Base-by-base conservation (phyloP, 2,329 filamentous ascomycete genomes). In the Tolypocladium paradoxum region DNA sequence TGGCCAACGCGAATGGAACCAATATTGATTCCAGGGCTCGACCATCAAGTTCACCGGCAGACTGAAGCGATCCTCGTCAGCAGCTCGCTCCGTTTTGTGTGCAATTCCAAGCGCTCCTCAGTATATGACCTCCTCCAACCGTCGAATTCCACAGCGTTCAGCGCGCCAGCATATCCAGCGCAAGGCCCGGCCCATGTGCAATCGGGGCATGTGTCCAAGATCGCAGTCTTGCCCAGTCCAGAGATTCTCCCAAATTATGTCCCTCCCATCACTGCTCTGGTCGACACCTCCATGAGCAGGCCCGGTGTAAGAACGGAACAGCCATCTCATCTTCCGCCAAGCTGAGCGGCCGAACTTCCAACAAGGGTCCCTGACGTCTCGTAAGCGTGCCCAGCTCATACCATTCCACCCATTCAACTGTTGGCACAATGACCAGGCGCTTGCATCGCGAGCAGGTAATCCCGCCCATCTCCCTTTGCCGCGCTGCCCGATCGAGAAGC, bases 341-440 rank as follows among this genome's bases (percentile, higher is more conserved):
- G 43, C 65, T 70, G 38, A 69, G 56, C 7, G 64, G 61, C 27
- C 53, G 57, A 52, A 61, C 53, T 3, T 51, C 57, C 52, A 59
- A 47, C 52, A 46, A 18, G 51, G 38, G 16, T 43, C 49, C 16
- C 55, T 2, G 29, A n/a, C 16, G 31, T 51, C 8, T 56, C 37
- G n/a, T 45, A 24, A 16, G 49, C 14, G 58, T 62, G 27, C 58
- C 55, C 27, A 72, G 52, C 54, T 77, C 72, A 64, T 77, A 81
- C 78, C 82, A 85, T 61, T 85, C 83, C 8, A 85, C 66, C 82
- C 83, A 85, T 60, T 82, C 74, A 0, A 76, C 70, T 4, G 74
- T 65, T 3, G 82, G 77, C 24, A 78, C 68, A 7, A 82, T 67
- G 4, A 78, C 73, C 9, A 63, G 61, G 31, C 73, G 72, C 27